Conservation (phyloP, 345 rosid species). For the Gossypium rotundifolium region DNA sequence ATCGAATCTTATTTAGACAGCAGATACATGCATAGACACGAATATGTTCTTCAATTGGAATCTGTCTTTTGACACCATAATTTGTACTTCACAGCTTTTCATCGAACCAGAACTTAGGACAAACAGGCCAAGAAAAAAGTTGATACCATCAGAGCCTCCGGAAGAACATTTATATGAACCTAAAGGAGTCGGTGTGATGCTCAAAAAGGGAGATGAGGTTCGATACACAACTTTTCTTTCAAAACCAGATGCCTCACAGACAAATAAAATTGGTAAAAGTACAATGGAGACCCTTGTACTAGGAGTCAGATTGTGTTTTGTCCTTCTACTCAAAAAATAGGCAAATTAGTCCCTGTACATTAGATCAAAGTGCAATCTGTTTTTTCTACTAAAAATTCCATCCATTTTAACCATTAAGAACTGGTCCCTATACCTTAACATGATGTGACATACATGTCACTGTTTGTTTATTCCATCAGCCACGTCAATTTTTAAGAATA, state of each 20-base stretch:
- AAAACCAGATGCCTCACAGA: neutral
- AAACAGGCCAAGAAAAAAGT: conserved; percentile 64
- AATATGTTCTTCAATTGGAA: neutral
- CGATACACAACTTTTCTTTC: conserved; percentile 12
- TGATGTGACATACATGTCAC: no score
- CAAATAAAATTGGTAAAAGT: no score
- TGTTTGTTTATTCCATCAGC: no score
- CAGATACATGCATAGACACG: neutral
- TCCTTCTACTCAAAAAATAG: no score
- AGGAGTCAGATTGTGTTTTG: no score
- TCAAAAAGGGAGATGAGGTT: conserved; percentile 87
- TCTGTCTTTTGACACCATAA: neutral
- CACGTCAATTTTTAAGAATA: no score
- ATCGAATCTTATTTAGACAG: neutral
- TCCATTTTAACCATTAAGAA: no score
- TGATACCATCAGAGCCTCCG: conserved; percentile 51
- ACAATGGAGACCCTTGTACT: no score
- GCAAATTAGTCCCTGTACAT: no score
- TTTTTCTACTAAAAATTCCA: no score
- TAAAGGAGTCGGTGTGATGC: conserved; percentile 59
- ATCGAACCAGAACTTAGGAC: conserved; percentile 83
- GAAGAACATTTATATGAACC: conserved; percentile 69
- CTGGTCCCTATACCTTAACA: no score
- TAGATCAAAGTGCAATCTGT: no score
- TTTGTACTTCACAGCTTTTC: conserved; percentile 51